Conservation (phyloP, 257 asterid genomes). For the Plectranthus barbatus region DNA sequence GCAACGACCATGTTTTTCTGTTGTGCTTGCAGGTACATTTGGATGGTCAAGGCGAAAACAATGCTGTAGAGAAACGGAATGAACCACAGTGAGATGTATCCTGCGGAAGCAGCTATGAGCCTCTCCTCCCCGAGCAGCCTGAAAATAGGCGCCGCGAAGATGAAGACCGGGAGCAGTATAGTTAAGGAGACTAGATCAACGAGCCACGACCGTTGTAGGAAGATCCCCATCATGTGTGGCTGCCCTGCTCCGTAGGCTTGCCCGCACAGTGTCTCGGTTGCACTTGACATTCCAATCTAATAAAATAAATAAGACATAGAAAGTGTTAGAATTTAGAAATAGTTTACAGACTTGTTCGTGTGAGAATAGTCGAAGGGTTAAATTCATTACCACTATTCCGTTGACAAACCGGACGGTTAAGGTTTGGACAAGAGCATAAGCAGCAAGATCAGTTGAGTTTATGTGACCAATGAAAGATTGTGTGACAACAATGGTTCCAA, state of each 20-base stretch:
- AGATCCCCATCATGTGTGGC: conserved; percentile 64
- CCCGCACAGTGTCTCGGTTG: conserved; percentile 56
- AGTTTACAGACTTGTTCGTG: too few relatives aligned
- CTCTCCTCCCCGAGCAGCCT: conserved; percentile 38
- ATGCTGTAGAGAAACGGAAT: conserved; percentile 40
- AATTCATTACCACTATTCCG: conserved; percentile 40
- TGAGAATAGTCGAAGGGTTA: too few relatives aligned
- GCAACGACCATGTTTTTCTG: conserved; percentile 41
- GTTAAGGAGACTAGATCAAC: conserved; percentile 43
- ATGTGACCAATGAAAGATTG: conserved; percentile 54
- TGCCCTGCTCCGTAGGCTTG: conserved; percentile 74
- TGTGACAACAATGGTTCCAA: conserved; percentile 49
- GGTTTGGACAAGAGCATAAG: conserved; percentile 64
- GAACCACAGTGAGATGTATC: conserved; percentile 50
- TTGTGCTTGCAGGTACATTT: conserved; percentile 60
- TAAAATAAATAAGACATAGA: background rate
- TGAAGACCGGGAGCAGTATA: conserved; percentile 43
- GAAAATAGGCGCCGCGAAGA: conserved; percentile 43
- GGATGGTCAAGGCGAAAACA: conserved; percentile 48
- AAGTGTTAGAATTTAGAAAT: background rate
- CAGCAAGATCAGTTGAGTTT: conserved; percentile 47
- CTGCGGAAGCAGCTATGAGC: conserved; percentile 39
- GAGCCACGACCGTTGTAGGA: conserved; percentile 66
- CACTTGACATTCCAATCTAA: conserved; percentile 50
- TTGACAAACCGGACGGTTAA: conserved; percentile 54